Percentiles rank a stretch among this genome's conserved stretches.
phyloP scores from a whole-genome alignment of 2,329 filamentous ascomycete species.

The Arthroderma sp. region DNA sequence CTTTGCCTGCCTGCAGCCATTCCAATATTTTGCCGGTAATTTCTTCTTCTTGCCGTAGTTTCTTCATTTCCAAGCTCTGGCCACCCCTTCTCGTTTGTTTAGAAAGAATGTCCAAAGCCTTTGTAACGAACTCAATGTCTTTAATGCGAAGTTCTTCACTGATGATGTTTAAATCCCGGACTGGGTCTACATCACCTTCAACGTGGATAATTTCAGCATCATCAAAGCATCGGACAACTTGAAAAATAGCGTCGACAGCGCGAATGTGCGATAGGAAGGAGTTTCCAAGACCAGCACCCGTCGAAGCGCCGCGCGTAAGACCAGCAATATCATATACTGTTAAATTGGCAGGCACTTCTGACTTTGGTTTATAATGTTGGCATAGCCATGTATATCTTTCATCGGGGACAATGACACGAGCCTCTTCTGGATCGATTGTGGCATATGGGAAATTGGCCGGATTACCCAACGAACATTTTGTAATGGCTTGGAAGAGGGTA shows the following conservation, averaged over 20 bases:
- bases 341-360: slow-evolving; percentile 87
- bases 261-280: slow-evolving; percentile 97
- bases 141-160: slow-evolving; percentile 92
- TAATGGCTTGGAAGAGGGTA: slow-evolving; percentile 98
- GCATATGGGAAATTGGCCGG: slow-evolving; percentile 99
- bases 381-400: slow-evolving; percentile 91
- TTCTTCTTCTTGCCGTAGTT: slow-evolving; percentile 84
- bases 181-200: slow-evolving; percentile 93
- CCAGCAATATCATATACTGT: slow-evolving; percentile 98
- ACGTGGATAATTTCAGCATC: slow-evolving; percentile 99
- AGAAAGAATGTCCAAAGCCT: slow-evolving; percentile 77
- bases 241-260: slow-evolving; percentile 94
- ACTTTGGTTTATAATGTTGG: slow-evolving; percentile 96
- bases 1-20: slow-evolving; percentile 75
- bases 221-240: slow-evolving; percentile 93
- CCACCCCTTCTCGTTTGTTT: slow-evolving; percentile 94
- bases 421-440: slow-evolving; percentile 97
- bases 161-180: slow-evolving; percentile 90
- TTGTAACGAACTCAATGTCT: slow-evolving; percentile 97
- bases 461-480: slow-evolving; percentile 93
- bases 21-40: slow-evolving; percentile 81
- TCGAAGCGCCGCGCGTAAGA: slow-evolving; percentile 88
- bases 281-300: slow-evolving; percentile 93
- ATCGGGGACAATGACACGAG: slow-evolving; percentile 92
- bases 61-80: slow-evolving; percentile 95